Conservation (phyloP, 306 rosid species). For the Fagus crenata region DNA sequence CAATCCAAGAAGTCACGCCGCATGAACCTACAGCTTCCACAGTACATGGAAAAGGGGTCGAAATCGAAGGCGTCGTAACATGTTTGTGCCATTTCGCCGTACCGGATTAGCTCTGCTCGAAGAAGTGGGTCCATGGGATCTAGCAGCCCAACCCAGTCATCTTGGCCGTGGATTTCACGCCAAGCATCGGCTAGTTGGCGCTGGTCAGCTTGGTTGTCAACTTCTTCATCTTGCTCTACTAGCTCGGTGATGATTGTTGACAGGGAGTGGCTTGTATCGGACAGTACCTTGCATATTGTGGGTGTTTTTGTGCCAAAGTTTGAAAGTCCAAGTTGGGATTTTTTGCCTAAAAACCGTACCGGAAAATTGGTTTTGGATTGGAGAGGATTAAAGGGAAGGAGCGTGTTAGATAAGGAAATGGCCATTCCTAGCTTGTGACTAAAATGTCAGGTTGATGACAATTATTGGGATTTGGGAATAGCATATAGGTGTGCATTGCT, state of each 20-base stretch:
- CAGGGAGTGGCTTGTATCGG: constrained; percentile 22
- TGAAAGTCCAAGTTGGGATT: not conserved
- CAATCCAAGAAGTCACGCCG: constrained; percentile 39
- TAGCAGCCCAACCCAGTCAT: constrained; percentile 67
- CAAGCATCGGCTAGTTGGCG: constrained; percentile 39
- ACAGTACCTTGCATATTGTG: constrained; percentile 21
- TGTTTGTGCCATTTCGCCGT: constrained; percentile 87
- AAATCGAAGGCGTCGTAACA: constrained; percentile 86
- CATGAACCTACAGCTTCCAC: constrained; percentile 71
- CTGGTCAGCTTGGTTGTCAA: not conserved
- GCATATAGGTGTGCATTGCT: no score
- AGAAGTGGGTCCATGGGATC: constrained; percentile 70
- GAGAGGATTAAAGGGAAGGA: constrained; percentile 20
- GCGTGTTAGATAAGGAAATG: constrained; percentile 33
- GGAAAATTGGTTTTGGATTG: constrained; percentile 2
- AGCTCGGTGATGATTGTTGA: constrained; percentile 36
- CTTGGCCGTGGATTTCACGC: constrained; percentile 74
- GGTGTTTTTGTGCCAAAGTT: not conserved
- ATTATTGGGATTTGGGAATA: not conserved
- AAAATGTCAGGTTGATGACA: not conserved
- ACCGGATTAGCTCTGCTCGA: constrained; percentile 65
- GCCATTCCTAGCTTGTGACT: constrained; percentile 40
- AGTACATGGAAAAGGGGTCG: constrained; percentile 77
- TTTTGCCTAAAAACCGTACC: not conserved
- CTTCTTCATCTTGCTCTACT: constrained; percentile 10